A percentile compares a stretch with the other conserved stretches of the same genome.
phyloP scores from a whole-genome alignment of 768 basidiomycete species.

The Galerina marginata region DNA sequence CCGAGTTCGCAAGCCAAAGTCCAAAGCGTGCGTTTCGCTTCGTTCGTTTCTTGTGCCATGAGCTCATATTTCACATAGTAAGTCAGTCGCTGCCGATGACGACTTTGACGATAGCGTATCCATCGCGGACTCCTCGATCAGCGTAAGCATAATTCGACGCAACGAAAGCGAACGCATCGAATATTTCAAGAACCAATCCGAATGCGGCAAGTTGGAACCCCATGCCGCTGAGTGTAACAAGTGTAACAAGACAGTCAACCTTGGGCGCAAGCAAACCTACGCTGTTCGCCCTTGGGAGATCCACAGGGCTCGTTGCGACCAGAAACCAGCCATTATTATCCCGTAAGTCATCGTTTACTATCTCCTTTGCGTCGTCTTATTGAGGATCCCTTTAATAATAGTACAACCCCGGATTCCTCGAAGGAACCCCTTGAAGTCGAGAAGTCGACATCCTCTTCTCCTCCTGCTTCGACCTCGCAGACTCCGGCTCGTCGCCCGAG shows the following conservation, averaged over 20 bases:
- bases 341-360: constrained; percentile 16
- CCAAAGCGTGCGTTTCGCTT: constrained; percentile 28
- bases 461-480: constrained; percentile 12
- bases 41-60: neutral
- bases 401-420: constrained; percentile 20
- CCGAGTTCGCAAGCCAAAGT: constrained; percentile 25
- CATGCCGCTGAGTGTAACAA: constrained; percentile 62
- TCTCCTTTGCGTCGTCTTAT: neutral
- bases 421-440: constrained; percentile 16
- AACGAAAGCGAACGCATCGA: constrained; percentile 66
- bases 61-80: constrained; percentile 16
- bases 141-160: constrained; percentile 50
- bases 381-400: constrained; percentile 27
- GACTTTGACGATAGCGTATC: constrained; percentile 56
- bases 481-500: constrained; percentile 34
- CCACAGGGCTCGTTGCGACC: constrained; percentile 61
- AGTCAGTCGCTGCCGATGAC: constrained; percentile 37
- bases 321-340: constrained; percentile 32
- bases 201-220: constrained; percentile 60
- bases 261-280: constrained; percentile 62
- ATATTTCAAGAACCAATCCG: constrained; percentile 66
- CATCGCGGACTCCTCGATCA: constrained; percentile 56
- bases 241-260: constrained; percentile 60
- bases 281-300: constrained; percentile 65
- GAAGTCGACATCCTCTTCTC: constrained; percentile 11